Conservation (phyloP, 345 rosid species). For the Sonneratia caseolaris region DNA sequence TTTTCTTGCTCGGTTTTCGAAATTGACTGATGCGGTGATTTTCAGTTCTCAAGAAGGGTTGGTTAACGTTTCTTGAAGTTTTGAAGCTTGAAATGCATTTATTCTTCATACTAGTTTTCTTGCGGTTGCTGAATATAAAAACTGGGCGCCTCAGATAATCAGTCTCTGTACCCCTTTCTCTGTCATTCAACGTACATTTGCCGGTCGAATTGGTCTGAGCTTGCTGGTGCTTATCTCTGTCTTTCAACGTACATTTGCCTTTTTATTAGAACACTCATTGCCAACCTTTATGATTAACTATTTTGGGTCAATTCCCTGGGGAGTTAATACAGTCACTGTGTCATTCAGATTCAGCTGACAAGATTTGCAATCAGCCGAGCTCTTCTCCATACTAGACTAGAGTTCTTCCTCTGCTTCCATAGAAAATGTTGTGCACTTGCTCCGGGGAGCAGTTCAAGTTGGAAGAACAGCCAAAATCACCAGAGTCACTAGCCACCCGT, state of each 20-base stretch:
- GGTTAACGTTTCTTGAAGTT: not conserved
- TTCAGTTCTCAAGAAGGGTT: not conserved
- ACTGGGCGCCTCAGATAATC: not conserved
- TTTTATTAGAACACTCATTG: not conserved
- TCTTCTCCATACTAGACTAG: not conserved
- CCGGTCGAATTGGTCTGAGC: not conserved
- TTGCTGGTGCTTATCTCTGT: not conserved
- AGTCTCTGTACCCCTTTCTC: not conserved
- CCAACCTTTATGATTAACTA: not conserved
- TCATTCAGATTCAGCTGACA: not conserved
- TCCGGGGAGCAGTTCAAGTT: constrained; percentile 90
- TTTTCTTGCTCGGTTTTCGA: not conserved
- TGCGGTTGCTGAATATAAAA: not conserved
- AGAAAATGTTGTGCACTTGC: constrained; percentile 88
- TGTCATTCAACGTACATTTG: not conserved
- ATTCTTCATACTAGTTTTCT: not conserved
- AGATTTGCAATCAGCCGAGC: not conserved
- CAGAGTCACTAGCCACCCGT: constrained; percentile 84
- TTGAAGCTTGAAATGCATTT: not conserved
- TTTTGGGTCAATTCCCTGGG: not conserved
- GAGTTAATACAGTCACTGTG: not conserved
- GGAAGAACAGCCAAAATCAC: constrained; percentile 82
- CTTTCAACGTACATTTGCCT: not conserved
- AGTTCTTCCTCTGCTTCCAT: not conserved
- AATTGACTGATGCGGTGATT: not conserved